A percentile compares a stretch with the other conserved stretches of the same genome.
Evolutionary conservation across 495 filamentous ascomycete genomes (phyloP).

Genomic region (Hypoxylon crocopeplum): DNA sequence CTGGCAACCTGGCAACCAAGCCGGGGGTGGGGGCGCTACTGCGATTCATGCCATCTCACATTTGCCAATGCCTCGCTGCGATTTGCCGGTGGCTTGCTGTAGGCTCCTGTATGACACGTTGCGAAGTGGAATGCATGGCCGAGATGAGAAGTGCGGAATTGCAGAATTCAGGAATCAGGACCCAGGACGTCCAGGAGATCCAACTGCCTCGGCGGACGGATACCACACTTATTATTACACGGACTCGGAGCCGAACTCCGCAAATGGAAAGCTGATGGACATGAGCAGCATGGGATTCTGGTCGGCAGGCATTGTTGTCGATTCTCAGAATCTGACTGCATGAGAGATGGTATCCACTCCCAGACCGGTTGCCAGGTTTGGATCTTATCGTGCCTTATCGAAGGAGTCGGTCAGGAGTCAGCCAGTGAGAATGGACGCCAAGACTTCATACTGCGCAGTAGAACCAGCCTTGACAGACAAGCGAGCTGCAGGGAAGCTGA

Average conservation of each 20-base stretch:
- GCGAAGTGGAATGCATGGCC: constrained; percentile 37
- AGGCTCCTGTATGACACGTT: constrained; percentile 40
- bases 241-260: constrained; percentile 38
- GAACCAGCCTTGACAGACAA: constrained; percentile 29
- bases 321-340: constrained; percentile 38
- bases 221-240: constrained; percentile 33
- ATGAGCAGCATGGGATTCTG: constrained; percentile 33
- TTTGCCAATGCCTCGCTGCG: constrained; percentile 27
- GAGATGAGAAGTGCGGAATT: constrained; percentile 34
- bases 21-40: constrained; percentile 27
- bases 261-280: constrained; percentile 31
- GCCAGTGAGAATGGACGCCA: constrained; percentile 28
- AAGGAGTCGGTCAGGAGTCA: constrained; percentile 29
- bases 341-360: constrained; percentile 26
- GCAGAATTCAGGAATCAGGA: constrained; percentile 26
- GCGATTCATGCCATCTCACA: constrained; percentile 30
- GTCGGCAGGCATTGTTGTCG: constrained; percentile 35
- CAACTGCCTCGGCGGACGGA: constrained; percentile 32
- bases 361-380: constrained; percentile 35
- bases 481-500: constrained; percentile 36
- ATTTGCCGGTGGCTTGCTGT: constrained; percentile 39
- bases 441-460: constrained; percentile 8
- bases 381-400: constrained; percentile 39
- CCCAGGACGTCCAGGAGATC: constrained; percentile 15
- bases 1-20: constrained; percentile 20